These are phyloP conservation scores for Phaeotremella skinneri DNA, from an alignment of 768 basidiomycete genomes.

Conservation along the genomic window DNA sequence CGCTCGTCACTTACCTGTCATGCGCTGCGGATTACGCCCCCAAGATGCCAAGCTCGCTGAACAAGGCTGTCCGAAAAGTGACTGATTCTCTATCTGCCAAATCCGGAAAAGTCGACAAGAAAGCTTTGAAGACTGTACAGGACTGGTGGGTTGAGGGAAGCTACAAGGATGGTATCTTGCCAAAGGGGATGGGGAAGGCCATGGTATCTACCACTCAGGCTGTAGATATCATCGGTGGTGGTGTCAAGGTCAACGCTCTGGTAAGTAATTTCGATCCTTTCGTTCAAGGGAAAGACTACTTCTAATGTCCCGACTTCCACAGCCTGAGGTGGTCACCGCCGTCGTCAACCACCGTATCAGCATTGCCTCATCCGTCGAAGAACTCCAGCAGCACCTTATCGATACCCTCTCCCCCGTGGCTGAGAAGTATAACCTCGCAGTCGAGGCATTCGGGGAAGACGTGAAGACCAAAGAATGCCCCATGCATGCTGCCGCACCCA, in stretches of 20 bases:
- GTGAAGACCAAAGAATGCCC: conserved; percentile 19
- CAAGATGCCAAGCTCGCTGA: conserved; percentile 50
- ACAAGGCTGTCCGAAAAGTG: conserved; percentile 20
- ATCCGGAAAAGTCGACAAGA: conserved; percentile 47
- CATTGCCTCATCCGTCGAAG: conserved; percentile 35
- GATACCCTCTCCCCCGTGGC: conserved; percentile 29
- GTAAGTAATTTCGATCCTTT: conserved; percentile 14
- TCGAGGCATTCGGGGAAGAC: conserved; percentile 39
- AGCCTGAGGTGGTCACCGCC: conserved; percentile 43
- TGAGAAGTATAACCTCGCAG: conserved; percentile 34
- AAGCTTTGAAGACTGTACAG: conserved; percentile 57
- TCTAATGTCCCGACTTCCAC: neutral
- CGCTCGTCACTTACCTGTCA: conserved; percentile 62
- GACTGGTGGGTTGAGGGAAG: conserved; percentile 25
- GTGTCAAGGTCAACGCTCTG: conserved; percentile 42
- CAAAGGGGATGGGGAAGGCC: conserved; percentile 24
- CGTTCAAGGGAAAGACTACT: neutral
- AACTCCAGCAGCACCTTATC: conserved; percentile 35
- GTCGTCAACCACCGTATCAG: conserved; percentile 50
- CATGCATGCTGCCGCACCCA: conserved; percentile 26
- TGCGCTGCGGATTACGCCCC: conserved; percentile 65
- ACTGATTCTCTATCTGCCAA: conserved; percentile 15
- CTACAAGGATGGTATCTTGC: conserved; percentile 20
- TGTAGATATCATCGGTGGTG: conserved; percentile 43
- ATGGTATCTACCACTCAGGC: conserved; percentile 42